Evolutionary conservation across 202 grass and related monocot genomes (phyloP).

Genomic region (Carex sylvatica): DNA sequence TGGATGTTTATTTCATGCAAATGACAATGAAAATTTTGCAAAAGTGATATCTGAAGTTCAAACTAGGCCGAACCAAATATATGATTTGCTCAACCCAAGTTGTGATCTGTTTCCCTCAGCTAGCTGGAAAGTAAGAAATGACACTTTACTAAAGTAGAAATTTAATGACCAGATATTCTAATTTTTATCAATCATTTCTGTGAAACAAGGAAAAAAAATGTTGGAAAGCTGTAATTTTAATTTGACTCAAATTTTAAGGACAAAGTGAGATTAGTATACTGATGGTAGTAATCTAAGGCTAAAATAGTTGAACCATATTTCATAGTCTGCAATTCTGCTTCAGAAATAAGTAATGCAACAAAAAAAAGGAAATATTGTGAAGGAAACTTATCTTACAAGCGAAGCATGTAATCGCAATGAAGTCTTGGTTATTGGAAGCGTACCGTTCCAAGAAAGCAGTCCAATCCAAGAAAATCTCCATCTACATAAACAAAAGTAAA

Average conservation of each 20-base stretch:
- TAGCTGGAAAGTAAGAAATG: conserved; percentile 61
- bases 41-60: conserved; percentile 58
- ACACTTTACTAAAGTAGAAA: not conserved
- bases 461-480: too few species aligned
- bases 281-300: not conserved
- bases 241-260: not conserved
- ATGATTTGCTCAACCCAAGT: conserved; percentile 59
- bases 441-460: too few species aligned
- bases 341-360: too few species aligned
- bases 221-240: not conserved
- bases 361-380: too few species aligned
- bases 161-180: not conserved
- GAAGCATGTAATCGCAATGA: too few species aligned
- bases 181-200: not conserved
- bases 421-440: too few species aligned
- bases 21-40: conserved; percentile 32
- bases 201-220: not conserved
- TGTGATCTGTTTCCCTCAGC: conserved; percentile 49
- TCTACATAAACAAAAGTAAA: too few species aligned
- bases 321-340: too few species aligned
- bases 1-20: conserved; percentile 45
- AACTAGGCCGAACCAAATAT: conserved; percentile 53
- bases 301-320: not conserved
- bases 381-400: too few species aligned
- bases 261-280: not conserved